Percentiles rank a stretch among this genome's conserved stretches.
Conservation (phyloP, 2,329 filamentous ascomycete species). For the Paecilomyces sp. region DNA sequence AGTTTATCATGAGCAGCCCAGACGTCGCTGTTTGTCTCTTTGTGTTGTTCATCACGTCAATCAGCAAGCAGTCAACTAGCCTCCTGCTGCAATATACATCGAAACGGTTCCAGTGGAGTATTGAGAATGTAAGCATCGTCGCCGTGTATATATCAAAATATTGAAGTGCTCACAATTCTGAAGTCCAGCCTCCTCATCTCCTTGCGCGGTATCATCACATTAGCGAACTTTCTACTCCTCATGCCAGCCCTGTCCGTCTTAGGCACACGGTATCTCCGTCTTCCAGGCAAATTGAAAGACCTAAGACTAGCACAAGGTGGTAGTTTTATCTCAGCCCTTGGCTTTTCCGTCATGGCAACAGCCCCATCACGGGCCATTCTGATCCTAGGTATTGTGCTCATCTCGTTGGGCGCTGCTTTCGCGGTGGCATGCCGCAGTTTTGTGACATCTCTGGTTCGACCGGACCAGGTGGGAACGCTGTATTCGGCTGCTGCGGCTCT, state of each 20-base stretch:
- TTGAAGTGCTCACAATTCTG: not conserved
- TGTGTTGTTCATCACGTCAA: too few relatives aligned
- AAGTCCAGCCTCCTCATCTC: slow-evolving; percentile 23
- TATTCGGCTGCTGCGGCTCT: too few relatives aligned
- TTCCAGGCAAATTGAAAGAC: slow-evolving; percentile 16
- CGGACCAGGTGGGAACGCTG: too few relatives aligned
- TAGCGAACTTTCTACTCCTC: slow-evolving; percentile 15
- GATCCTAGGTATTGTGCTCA: too few relatives aligned
- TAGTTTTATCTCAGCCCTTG: slow-evolving; percentile 13
- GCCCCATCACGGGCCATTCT: too few relatives aligned
- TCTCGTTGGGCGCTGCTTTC: too few relatives aligned
- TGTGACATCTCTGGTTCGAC: too few relatives aligned
- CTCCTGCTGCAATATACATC: slow-evolving; percentile 12
- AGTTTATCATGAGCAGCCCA: too few relatives aligned
- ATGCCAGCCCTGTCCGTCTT: slow-evolving; percentile 14
- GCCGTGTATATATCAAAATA: too few relatives aligned
- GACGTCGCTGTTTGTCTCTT: too few relatives aligned
- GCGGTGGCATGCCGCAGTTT: too few relatives aligned
- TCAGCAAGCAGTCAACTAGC: too few relatives aligned
- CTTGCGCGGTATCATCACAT: slow-evolving; percentile 14
- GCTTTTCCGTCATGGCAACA: slow-evolving; percentile 8
- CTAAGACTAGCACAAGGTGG: slow-evolving; percentile 13
- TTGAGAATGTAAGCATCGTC: slow-evolving; percentile 13
- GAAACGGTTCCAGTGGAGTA: slow-evolving; percentile 21
- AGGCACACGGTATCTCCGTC: slow-evolving; percentile 8